phyloP scores from a whole-genome alignment of 805 yeast species.

The Suhomyces emberorum region DNA sequence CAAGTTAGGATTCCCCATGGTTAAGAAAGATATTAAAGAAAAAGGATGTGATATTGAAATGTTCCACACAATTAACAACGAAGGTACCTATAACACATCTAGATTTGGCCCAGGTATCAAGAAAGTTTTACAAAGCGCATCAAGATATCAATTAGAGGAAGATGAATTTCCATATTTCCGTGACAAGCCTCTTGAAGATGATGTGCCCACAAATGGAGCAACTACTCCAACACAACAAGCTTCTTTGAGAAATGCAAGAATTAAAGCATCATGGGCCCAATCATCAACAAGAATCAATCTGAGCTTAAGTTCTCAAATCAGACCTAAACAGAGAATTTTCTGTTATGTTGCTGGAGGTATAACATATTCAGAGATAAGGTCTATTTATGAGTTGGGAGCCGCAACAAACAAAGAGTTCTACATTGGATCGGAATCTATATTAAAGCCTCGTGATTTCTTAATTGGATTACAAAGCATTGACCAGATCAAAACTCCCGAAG shows the following conservation, averaged over 20 bases:
- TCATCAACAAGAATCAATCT: slow-evolving; percentile 15
- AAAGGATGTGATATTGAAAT: slow-evolving; percentile 48
- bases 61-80: slow-evolving; percentile 54
- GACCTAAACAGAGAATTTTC: slow-evolving; percentile 64
- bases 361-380: slow-evolving; percentile 76
- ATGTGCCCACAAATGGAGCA: slow-evolving; percentile 13
- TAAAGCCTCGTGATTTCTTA: slow-evolving; percentile 52
- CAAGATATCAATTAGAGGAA: slow-evolving; percentile 52
- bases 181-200: slow-evolving; percentile 63
- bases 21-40: slow-evolving; percentile 39
- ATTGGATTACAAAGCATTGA: slow-evolving; percentile 43
- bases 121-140: slow-evolving; percentile 50
- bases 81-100: slow-evolving; percentile 59
- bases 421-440: slow-evolving; percentile 74
- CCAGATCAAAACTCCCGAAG: slow-evolving; percentile 34
- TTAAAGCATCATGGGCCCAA: slow-evolving; percentile 76
- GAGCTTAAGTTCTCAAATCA: slow-evolving; percentile 1
- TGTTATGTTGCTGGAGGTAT: slow-evolving; percentile 88
- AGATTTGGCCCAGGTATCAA: slow-evolving; percentile 71
- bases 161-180: slow-evolving; percentile 68
- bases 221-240: slow-evolving; percentile 4
- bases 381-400: slow-evolving; percentile 66
- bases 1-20: slow-evolving; percentile 54
- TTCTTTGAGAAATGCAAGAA: slow-evolving; percentile 67
- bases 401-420: slow-evolving; percentile 67